Conservation (phyloP, 2,329 filamentous ascomycete species). For the Parastagonospora avenae region DNA sequence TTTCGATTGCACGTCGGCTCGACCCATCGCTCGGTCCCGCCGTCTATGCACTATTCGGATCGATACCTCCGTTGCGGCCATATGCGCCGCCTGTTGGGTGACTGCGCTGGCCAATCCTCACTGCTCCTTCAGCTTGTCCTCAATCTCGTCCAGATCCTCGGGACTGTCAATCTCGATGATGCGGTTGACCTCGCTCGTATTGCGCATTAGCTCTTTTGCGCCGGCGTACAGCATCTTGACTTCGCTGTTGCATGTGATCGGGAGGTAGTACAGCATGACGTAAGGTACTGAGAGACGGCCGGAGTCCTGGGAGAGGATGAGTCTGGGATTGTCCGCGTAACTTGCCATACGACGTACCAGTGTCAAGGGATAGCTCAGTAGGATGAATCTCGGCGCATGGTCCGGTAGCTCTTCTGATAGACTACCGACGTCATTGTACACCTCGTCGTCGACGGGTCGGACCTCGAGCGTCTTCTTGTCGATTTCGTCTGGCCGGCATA, state of each 20-base stretch:
- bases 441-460: constrained; percentile 77
- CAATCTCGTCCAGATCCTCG: constrained; percentile 84
- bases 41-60: too few species aligned
- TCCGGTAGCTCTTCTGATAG: constrained; percentile 90
- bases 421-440: constrained; percentile 81
- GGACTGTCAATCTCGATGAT: constrained; percentile 83
- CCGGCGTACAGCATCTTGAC: constrained; percentile 93
- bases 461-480: constrained; percentile 91
- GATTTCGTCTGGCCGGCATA: constrained; percentile 72
- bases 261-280: constrained; percentile 92
- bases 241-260: constrained; percentile 85
- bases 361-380: constrained; percentile 89
- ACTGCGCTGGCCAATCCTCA: too few species aligned
- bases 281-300: constrained; percentile 90
- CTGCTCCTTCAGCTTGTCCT: constrained; percentile 62
- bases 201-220: constrained; percentile 75
- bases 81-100: too few species aligned
- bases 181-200: constrained; percentile 70
- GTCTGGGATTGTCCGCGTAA: neutral
- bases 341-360: constrained; percentile 61
- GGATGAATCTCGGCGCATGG: constrained; percentile 84
- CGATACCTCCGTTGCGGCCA: too few species aligned
- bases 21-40: too few species aligned
- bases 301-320: constrained; percentile 62
- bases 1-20: too few species aligned